Base-by-base conservation (phyloP, 352 stramenopile genomes). In the Pythium scleroteichum region DNA sequence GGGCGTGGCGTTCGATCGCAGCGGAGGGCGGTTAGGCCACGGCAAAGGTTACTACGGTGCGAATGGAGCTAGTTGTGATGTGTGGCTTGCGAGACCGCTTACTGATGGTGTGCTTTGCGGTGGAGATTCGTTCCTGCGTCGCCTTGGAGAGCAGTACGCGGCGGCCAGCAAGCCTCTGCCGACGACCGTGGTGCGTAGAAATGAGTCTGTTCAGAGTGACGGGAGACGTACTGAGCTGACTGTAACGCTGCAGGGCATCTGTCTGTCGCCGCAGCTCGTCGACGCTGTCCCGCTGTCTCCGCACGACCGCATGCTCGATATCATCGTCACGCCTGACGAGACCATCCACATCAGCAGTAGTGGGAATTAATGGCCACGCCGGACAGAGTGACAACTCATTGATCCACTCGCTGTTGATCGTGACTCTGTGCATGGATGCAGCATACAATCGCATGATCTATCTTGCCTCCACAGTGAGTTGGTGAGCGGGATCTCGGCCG, bases 31-130 rank as follows among this genome's bases (percentile, higher is more conserved):
- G 0, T 64, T 97, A 3, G 88, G 88, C 13, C 88, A 97, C 57
- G 88, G 88, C 40, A 94, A 95, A 62, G 87, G 87, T 22, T 94
- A 96, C 62, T 96, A 96, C 50, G 86, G 88, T 95, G 47, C 45
- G 69, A 58, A n/a, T n/a, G n/a, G n/a, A n/a, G n/a, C n/a, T n/a
- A n/a, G n/a, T n/a, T n/a, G n/a, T n/a, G n/a, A n/a, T n/a, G n/a
- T n/a, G n/a, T n/a, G n/a, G n/a, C n/a, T n/a, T n/a, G n/a, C n/a
- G n/a, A n/a, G n/a, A n/a, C n/a, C n/a, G n/a, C n/a, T n/a, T n/a
- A n/a, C n/a, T 7, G 29, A 10, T 35, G 29, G 29, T 35, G 29
- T 51, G 19, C 52, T n/a, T n/a, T n/a, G n/a, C n/a, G n/a, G n/a
- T n/a, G n/a, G n/a, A 92, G 85, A 94, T 53, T 91, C 72, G 22